These are phyloP conservation scores for Magnusiomyces starmeri DNA, from an alignment of 1,139 yeast species.

Conservation along the genomic window DNA sequence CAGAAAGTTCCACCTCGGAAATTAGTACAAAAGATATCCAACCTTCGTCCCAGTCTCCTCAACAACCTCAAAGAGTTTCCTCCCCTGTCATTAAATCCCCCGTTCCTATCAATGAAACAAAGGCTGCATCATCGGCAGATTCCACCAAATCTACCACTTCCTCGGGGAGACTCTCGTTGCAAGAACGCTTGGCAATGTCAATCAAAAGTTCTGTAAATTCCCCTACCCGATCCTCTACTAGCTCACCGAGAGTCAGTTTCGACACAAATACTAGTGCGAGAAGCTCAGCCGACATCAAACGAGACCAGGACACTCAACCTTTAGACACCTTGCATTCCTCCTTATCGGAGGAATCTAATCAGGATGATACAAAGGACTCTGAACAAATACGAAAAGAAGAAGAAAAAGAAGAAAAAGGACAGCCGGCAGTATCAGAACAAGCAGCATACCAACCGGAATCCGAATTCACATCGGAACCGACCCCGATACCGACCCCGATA, in stretches of 20 bases:
- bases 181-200: slow-evolving; percentile 77
- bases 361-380: too few relatives aligned
- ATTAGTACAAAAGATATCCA: slow-evolving; percentile 1
- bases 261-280: slow-evolving; percentile 8
- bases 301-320: too few relatives aligned
- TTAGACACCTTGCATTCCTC: too few relatives aligned
- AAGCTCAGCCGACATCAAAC: slow-evolving; percentile 8
- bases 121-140: slow-evolving; percentile 4
- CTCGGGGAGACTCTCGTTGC: slow-evolving; percentile 55
- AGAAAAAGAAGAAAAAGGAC: neutral
- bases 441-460: neutral
- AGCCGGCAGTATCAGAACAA: neutral
- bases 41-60: too few relatives aligned
- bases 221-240: neutral
- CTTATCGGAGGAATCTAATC: too few relatives aligned
- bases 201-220: slow-evolving; percentile 33
- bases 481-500: too few relatives aligned
- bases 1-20: slow-evolving; percentile 22
- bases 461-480: too few relatives aligned
- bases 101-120: slow-evolving; percentile 5
- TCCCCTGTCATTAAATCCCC: slow-evolving; percentile 8
- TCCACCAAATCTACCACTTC: slow-evolving; percentile 14
- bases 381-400: too few relatives aligned
- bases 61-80: too few relatives aligned
- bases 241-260: slow-evolving; percentile 3